Evolutionary conservation across 306 rosid species (phyloP).

Genomic region (Cotoneaster glaucophyllus): DNA sequence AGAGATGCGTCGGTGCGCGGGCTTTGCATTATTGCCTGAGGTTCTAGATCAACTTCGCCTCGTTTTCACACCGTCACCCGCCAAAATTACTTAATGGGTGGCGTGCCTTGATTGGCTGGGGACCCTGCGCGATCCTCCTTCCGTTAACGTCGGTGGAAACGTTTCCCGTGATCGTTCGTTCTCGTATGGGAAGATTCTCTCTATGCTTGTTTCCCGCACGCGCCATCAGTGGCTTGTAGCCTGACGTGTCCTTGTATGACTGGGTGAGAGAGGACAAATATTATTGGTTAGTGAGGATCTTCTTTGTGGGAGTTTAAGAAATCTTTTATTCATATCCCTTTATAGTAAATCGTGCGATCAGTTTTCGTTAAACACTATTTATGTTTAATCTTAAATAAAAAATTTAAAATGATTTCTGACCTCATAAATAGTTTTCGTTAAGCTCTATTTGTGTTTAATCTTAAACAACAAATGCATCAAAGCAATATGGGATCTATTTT

Average conservation of each 20-base stretch:
- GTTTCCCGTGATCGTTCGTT: slow-evolving; percentile 13
- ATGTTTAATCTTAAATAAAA: too few relatives aligned
- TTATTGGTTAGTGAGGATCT: not conserved
- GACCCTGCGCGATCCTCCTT: slow-evolving; percentile 8
- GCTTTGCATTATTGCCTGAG: slow-evolving; percentile 1
- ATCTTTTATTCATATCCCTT: rapidly evolving
- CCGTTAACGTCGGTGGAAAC: slow-evolving; percentile 42
- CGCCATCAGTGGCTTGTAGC: not conserved
- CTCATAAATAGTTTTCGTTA: too few relatives aligned
- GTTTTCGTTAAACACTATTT: rapidly evolving
- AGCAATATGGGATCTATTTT: too few relatives aligned
- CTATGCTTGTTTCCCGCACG: not conserved
- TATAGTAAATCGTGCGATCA: rapidly evolving
- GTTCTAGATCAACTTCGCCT: not conserved
- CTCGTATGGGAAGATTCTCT: not conserved
- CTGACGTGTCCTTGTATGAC: not conserved
- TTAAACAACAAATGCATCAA: too few relatives aligned
- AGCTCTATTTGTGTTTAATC: too few relatives aligned
- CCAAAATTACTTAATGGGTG: not conserved
- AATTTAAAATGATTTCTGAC: too few relatives aligned
- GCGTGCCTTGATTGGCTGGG: not conserved
- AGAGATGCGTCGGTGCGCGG: slow-evolving; percentile 50
- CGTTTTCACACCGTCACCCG: slow-evolving; percentile 1
- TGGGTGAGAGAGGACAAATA: not conserved
- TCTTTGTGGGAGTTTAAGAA: rapidly evolving